Evolutionary conservation across 495 filamentous ascomycete species (phyloP).

Genomic region (Saxophila tyrrhenica): DNA sequence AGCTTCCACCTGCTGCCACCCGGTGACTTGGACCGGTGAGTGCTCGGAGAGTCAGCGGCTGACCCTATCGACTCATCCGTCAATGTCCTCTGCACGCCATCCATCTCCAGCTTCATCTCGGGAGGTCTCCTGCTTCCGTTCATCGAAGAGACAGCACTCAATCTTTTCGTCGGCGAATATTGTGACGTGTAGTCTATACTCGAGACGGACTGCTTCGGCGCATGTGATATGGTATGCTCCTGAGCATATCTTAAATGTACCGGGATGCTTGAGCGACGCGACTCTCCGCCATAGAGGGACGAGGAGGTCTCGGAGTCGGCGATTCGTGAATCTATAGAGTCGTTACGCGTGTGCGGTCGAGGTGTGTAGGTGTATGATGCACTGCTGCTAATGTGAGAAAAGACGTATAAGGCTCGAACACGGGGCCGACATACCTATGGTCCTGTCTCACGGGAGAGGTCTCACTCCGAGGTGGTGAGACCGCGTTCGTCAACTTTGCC

Average conservation of each 20-base stretch:
- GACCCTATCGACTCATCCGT: slow-evolving; percentile 14
- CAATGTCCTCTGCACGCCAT: slow-evolving; percentile 15
- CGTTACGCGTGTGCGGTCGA: neutral
- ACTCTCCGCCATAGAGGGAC: neutral
- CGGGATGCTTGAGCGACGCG: slow-evolving; percentile 11
- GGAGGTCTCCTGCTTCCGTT: slow-evolving; percentile 6
- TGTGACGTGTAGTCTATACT: slow-evolving; percentile 11
- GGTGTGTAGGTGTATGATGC: neutral
- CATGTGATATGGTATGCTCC: slow-evolving; percentile 4
- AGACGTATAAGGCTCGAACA: neutral
- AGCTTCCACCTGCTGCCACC: slow-evolving; percentile 28
- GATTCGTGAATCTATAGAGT: slow-evolving; percentile 8
- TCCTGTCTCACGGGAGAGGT: neutral
- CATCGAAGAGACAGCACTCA: slow-evolving; percentile 1
- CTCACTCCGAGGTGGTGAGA: slow-evolving; percentile 3
- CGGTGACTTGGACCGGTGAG: slow-evolving; percentile 11
- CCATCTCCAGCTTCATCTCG: slow-evolving; percentile 12
- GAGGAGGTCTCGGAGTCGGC: neutral
- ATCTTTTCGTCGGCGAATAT: slow-evolving; percentile 1
- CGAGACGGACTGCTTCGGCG: slow-evolving; percentile 11
- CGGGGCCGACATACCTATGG: neutral
- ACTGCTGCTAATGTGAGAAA: neutral
- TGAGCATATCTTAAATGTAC: slow-evolving; percentile 14
- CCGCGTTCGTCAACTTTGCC: neutral
- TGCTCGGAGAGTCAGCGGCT: neutral